phyloP scores from a whole-genome alignment of 495 filamentous ascomycete genomes.

The Cenococcum geophilum region DNA sequence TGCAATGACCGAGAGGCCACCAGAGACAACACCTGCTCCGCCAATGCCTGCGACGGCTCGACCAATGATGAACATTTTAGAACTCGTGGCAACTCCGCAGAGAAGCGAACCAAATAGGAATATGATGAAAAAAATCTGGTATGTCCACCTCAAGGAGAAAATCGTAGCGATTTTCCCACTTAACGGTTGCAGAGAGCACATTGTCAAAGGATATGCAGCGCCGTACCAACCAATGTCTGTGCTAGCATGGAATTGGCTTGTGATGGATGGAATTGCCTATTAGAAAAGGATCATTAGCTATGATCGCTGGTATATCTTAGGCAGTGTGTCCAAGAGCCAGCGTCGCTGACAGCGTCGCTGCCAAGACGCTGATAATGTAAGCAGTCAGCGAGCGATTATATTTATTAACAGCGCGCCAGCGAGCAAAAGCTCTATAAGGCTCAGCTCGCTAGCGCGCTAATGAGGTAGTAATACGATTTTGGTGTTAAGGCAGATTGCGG shows the following conservation, averaged over 20 bases:
- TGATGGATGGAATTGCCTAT: slow-evolving; percentile 68
- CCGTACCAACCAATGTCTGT: slow-evolving; percentile 77
- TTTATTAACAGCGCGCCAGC: too few species aligned
- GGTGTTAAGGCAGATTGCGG: too few species aligned
- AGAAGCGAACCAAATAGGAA: slow-evolving; percentile 40
- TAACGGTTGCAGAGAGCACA: slow-evolving; percentile 42
- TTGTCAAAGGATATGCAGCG: slow-evolving; percentile 62
- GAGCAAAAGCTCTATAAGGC: too few species aligned
- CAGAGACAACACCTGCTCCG: neutral
- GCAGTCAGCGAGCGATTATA: too few species aligned
- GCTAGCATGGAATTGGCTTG: slow-evolving; percentile 64
- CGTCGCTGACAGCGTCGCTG: too few species aligned
- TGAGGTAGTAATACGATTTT: too few species aligned
- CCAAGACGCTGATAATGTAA: too few species aligned
- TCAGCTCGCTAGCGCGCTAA: too few species aligned
- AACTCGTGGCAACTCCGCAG: slow-evolving; percentile 41
- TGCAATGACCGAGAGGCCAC: neutral
- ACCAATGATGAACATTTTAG: slow-evolving; percentile 43
- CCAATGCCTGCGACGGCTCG: slow-evolving; percentile 40
- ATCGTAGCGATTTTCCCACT: slow-evolving; percentile 38
- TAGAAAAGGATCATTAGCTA: neutral
- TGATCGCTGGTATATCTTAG: neutral
- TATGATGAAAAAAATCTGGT: slow-evolving; percentile 7
- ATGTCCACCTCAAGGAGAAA: slow-evolving; percentile 35
- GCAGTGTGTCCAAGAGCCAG: too few species aligned